Base-by-base conservation (phyloP, 192 early-diverging fungal genomes). In the Ambispora gerdemannii region DNA sequence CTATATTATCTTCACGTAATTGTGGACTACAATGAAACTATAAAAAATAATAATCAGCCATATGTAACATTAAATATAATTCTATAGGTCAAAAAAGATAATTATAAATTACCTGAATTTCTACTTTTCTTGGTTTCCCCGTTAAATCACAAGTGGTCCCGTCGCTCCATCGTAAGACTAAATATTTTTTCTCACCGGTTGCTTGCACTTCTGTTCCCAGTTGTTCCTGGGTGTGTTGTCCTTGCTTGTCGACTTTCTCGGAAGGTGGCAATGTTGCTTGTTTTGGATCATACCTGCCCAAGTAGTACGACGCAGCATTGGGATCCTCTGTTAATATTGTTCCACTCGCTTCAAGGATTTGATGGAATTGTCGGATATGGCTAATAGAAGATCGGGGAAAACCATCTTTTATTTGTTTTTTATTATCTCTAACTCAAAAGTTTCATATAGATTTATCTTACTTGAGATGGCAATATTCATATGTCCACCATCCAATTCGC, bases 111-210 rank as follows among this genome's bases (percentile, higher is more conserved):
- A 86, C 84, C 73, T 91, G 89, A 22, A 96, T 79, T 70, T 94
- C 89, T 17, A 94, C 79, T 1, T 79, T 78, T 36, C 94, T 81
- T 30, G 84, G 85, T 67, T 80, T 76, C 1, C 87, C 80, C 4
- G 88, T 95, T 4, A 90, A 59, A 50, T 92, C 88, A 68, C 94
- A 96, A 13, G 84, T 11, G 34, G 88, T 84, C 25, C 94, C 94
- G 52, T 87, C 80, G 8, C 78, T 79, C 89, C 90, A 96, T 28
- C 77, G 78, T 69, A 90, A 86, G 24, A 88, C 81, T 38, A 95
- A 73, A 63, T 85, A 91, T 51, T 83, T 78, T 53, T 78, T 81
- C 4, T 83, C 83, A 13, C 81, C 82, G 7, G 71, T 73, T 11
- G 64, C 67, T 38, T 68, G 73, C 30, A 86, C 66, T n/a, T 51